These are phyloP conservation scores for Xanthoconium stramineum DNA, from an alignment of 768 basidiomycete genomes.

Conservation along the genomic window DNA sequence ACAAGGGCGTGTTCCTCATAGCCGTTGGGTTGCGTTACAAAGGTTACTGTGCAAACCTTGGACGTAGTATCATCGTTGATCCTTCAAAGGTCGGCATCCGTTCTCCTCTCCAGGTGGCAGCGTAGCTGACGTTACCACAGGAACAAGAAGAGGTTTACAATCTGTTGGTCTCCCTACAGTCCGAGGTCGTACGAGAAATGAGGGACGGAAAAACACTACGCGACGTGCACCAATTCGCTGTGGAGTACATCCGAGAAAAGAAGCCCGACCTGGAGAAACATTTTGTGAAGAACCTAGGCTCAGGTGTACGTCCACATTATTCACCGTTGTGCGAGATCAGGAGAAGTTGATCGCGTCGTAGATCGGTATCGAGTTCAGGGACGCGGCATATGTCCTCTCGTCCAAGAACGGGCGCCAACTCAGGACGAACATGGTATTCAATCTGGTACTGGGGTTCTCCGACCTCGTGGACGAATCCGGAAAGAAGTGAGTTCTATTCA, in stretches of 20 bases:
- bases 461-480: slow-evolving; percentile 75
- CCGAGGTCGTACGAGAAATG: slow-evolving; percentile 69
- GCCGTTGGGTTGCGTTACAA: slow-evolving; percentile 90
- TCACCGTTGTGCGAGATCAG: background rate
- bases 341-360: slow-evolving; percentile 30
- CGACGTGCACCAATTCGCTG: slow-evolving; percentile 79
- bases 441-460: slow-evolving; percentile 80
- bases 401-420: slow-evolving; percentile 72
- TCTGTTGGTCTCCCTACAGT: slow-evolving; percentile 73
- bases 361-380: slow-evolving; percentile 96
- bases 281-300: slow-evolving; percentile 88
- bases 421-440: slow-evolving; percentile 81
- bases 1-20: slow-evolving; percentile 85
- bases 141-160: slow-evolving; percentile 89
- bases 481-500: slow-evolving; percentile 56
- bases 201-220: slow-evolving; percentile 74
- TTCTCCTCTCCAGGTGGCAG: background rate
- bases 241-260: slow-evolving; percentile 69
- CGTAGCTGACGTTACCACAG: slow-evolving; percentile 38
- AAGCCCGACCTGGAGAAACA: slow-evolving; percentile 78
- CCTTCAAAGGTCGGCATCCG: slow-evolving; percentile 64
- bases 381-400: slow-evolving; percentile 78
- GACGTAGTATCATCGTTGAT: slow-evolving; percentile 93
- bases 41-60: slow-evolving; percentile 89
- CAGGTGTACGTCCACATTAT: slow-evolving; percentile 57